Evolutionary conservation across 2,329 filamentous ascomycete species (phyloP), one percentile per base, ranked within the genome.

Genomic region (Helminthosporium solani): DNA sequence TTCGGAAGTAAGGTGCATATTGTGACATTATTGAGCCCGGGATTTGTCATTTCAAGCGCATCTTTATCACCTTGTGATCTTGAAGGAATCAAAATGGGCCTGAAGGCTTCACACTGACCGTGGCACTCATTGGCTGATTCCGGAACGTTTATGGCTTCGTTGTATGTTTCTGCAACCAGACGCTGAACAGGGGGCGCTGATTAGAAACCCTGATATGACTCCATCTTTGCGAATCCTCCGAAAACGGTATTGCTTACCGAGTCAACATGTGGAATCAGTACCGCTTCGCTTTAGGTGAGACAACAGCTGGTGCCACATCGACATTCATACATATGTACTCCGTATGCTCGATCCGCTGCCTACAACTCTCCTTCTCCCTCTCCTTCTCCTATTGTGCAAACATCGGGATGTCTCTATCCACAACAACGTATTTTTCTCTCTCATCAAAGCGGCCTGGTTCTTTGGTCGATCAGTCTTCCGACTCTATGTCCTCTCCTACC

Each of bases 391-490:
- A 5, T 6, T 12, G 19, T 3, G 9, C 9, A n/a, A n/a, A 7
- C 18, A 16, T n/a, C 14, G 16, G 28, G 21, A 60, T 53, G 52
- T 52, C 55, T 39, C 49, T 46, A 43, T 36, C 43, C 19, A 15
- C 43, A 15, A 54, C 51, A 16, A 46, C 42, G 38, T 43, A 40
- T 31, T 44, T 51, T 46, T 50, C 55, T 31, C 25, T 34, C 30
- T 57, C 62, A 33, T 58, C 56, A 15, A 45, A 43, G n/a, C 46
- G 48, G 28, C 60, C 58, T 18, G 45, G 30, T 28, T 60, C 58
- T 48, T 61, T 51, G 8, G 48, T 49, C 42, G 43, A 40, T 9
- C 39, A 61, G 59, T 27, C 30, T 25, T 34, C 49, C 8, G 42
- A 44, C 15, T 52, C 53, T n/a, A 28, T 50, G 16, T 42, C 56